These are phyloP conservation scores for Aspergillus hancockii DNA, from an alignment of 495 filamentous ascomycete genomes.

Conservation along the genomic window DNA sequence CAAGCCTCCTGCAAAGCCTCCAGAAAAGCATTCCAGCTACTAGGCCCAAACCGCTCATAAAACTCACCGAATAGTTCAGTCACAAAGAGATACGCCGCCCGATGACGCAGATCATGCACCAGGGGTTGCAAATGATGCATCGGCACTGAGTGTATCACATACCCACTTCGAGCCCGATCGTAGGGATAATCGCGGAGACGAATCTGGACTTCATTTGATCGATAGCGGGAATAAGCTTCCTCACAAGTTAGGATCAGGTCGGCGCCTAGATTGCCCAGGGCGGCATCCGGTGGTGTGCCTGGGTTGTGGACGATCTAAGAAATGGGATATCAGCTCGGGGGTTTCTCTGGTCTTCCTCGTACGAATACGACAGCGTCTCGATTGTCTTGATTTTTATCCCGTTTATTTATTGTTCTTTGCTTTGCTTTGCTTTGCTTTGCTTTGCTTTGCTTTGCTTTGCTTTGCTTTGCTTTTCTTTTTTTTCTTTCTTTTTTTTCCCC, in stretches of 20 bases:
- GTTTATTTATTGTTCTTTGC: no score
- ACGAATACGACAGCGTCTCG: background rate
- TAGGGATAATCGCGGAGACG: slow-evolving; percentile 8
- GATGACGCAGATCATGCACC: slow-evolving; percentile 17
- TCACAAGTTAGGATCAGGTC: slow-evolving; percentile 21
- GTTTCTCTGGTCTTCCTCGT: no score
- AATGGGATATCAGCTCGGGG: background rate
- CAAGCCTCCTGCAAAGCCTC: slow-evolving; percentile 5
- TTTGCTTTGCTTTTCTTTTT: no score
- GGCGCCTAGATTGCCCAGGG: slow-evolving; percentile 2
- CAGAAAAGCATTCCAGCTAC: slow-evolving; percentile 17
- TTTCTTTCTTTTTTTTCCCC: background rate
- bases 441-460: no score
- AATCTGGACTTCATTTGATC: slow-evolving; percentile 17
- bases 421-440: no score
- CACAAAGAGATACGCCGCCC: slow-evolving; percentile 16
- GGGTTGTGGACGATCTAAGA: slow-evolving; percentile 21
- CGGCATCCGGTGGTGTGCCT: slow-evolving; percentile 17
- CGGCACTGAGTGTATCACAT: slow-evolving; percentile 17
- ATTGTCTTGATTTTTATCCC: background rate
- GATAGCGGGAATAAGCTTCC: slow-evolving; percentile 17
- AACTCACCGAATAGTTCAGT: slow-evolving; percentile 20
- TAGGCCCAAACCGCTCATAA: slow-evolving; percentile 20
- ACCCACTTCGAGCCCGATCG: slow-evolving; percentile 12
- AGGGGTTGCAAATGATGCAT: background rate